Evolutionary conservation across 495 filamentous ascomycete species (phyloP), one percentile per base, ranked within the genome.

Genomic region (Penicillium psychrofluorescens): DNA sequence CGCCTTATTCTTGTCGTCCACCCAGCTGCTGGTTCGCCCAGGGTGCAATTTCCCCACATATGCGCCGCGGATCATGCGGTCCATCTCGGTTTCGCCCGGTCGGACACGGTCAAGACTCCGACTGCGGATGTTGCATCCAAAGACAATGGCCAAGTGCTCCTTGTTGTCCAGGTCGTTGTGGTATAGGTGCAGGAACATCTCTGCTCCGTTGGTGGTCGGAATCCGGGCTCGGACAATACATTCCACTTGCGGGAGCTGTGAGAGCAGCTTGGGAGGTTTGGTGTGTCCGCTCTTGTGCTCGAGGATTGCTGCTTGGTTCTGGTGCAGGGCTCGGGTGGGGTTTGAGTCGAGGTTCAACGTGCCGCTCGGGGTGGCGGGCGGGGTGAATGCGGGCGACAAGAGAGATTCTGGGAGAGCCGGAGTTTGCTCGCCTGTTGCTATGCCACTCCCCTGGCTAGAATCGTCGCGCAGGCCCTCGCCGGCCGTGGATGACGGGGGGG

Each of bases 151-250:
- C 32, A 97, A 68, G 63, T 98, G 92, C 57, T 98, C 92, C 66
- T 98, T 98, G 41, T 84, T 85, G 60, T 98, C 92, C 13, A 88
- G 74, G 53, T 84, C 84, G 63, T 97, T 98, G 39, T 82, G 83
- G 66, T 97, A 98, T 3, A 98, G 74, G 61, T 98, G 92, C 32
- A 98, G 72, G 58, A 94, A 98, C 87, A 98, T 96, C 65, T 97
- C 90, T 8, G 88, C 84, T 3, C 90, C 92, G 8, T 77, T 84
- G 10, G 88, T 90, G 30, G 87, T 94, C 1, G 88, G 88, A 38
- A 94, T 94, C 16, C 88, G 79, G 11, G 88, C 88, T 37, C 88
- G 81, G 28, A 91, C 88, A 40, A 89, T 75, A 62, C 88, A 94
- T 56, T 85, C 78, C 22, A 94, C 87, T 12, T 81, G 58, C 7